Conservation (phyloP, 2,329 filamentous ascomycete species). For the Phyllachora maydis region DNA sequence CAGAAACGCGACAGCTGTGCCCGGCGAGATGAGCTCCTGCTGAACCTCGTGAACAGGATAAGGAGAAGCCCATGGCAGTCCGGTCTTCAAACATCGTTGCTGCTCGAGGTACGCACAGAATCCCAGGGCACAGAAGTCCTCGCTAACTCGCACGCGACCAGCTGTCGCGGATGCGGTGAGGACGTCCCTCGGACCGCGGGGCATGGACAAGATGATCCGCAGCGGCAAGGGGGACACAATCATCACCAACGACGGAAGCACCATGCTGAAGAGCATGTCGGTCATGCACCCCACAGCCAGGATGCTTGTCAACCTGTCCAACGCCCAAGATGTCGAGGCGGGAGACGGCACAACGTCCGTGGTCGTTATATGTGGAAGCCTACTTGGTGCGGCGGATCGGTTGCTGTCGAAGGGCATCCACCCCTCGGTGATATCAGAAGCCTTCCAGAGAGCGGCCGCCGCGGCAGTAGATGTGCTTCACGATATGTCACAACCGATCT, state of each 20-base stretch:
- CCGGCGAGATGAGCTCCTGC: constrained; percentile 13
- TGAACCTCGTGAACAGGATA: constrained; percentile 30
- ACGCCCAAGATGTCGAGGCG: constrained; percentile 94
- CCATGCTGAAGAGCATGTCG: constrained; percentile 97
- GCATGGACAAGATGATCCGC: constrained; percentile 99
- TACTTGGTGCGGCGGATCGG: constrained; percentile 82
- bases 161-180: constrained; percentile 95
- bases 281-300: constrained; percentile 99
- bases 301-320: constrained; percentile 95
- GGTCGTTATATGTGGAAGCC: constrained; percentile 88
- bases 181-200: constrained; percentile 86
- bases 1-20: constrained; percentile 1
- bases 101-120: constrained; percentile 51
- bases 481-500: constrained; percentile 88
- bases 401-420: constrained; percentile 87
- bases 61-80: constrained; percentile 97
- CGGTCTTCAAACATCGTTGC: constrained; percentile 93
- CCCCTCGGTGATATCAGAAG: constrained; percentile 91
- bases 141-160: constrained; percentile 20
- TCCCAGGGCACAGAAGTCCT: constrained; percentile 1
- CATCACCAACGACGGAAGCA: constrained; percentile 99
- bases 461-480: constrained; percentile 79
- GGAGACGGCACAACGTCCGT: constrained; percentile 97
- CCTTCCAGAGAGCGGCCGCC: constrained; percentile 85
- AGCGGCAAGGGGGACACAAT: constrained; percentile 92